Evolutionary conservation across 331 rosid genomes (phyloP), one percentile per base, ranked within the genome.

Genomic region (Stylosanthes scabra): DNA sequence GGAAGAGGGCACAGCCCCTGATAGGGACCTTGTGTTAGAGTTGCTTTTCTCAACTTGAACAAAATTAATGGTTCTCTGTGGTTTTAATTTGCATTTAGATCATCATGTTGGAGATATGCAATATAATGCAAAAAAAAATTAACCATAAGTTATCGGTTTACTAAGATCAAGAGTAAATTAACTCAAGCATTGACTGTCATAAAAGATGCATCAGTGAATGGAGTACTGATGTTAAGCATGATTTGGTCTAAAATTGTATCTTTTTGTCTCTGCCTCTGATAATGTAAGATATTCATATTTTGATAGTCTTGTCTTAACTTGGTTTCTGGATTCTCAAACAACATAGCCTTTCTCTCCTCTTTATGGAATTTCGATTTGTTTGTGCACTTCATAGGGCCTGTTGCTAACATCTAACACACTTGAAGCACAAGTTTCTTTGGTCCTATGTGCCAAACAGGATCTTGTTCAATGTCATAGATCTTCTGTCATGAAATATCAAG

Each of bases 1-100:
- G 75, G 77, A 31, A 31, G 37, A 66, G 63, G 84, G 52, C 70
- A 45, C 76, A 45, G 62, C 39, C 6, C 5, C 63, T 79, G 83
- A 75, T 79, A n/a, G 76, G 63, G 81, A 71, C 78, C 58, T 61
- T 66, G 82, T 66, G 78, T 42, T 64, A 28, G 68, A 37, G 66
- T 77, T 78, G 77, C 59, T 69, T 69, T 78, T 42, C 75, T 81
- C 84, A 79, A 70, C 85, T 84, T 74, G 72, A 42, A 50, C 66
- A 72, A 74, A 67, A 39, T 31, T 69, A 40, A 27, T 74, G 79
- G 72, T 82, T 70, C 83, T 15, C 37, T 31, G n/a, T n/a, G n/a
- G n/a, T n/a, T n/a, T n/a, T n/a, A n/a, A n/a, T n/a, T n/a, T n/a
- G n/a, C n/a, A n/a, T n/a, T n/a, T n/a, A n/a, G n/a, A n/a, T n/a